Evolutionary conservation across 495 filamentous ascomycete species (phyloP), one percentile per base, ranked within the genome.

Genomic region (Trypethelium eluteriae): DNA sequence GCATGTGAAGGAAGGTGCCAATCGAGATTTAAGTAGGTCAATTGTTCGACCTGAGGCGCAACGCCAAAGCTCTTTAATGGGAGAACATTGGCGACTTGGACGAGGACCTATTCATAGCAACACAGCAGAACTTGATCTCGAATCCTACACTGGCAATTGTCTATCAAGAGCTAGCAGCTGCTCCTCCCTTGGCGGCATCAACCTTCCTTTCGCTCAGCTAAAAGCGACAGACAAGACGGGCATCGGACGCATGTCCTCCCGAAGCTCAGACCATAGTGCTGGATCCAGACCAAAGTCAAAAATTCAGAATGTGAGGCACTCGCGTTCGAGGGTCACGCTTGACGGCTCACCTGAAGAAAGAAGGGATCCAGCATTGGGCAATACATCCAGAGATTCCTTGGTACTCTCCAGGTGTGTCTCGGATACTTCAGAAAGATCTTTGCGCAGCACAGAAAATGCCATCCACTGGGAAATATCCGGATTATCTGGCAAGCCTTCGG

Each of bases 321-420:
- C 39, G 12, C 64, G 63, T 2, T 50, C 65, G 35, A 64, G 25
- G 2, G 68, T 74, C 18, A 66, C 68, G 2, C 61, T 66, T 2
- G 41, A 39, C 47, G 72, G 72, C 14, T 74, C 72, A 7, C 72
- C 72, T 6, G 67, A 68, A n/a, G 68, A 74, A 50, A 62, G 68
- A 25, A 39, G 62, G 38, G 72, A 67, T 57, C 10, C 9, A 36
- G 65, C 41, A 34, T 57, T 72, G 7, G 66, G 70, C 25, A 69
- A 72, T 38, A 67, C 70, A 32, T 66, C 62, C 56, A 66, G 68
- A 16, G 70, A 72, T 44, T 39, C 39, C 10, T 44, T 65, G 35
- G 62, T 53, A 7, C 67, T 70, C 5, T 70, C 71, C 5, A 62
- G 71, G 4, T 62, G 65, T 39, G 35, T 57, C 14, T 71, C 70